Base-by-base conservation (phyloP, 2,329 filamentous ascomycete species). In the Zymoseptoria ardabiliae region DNA sequence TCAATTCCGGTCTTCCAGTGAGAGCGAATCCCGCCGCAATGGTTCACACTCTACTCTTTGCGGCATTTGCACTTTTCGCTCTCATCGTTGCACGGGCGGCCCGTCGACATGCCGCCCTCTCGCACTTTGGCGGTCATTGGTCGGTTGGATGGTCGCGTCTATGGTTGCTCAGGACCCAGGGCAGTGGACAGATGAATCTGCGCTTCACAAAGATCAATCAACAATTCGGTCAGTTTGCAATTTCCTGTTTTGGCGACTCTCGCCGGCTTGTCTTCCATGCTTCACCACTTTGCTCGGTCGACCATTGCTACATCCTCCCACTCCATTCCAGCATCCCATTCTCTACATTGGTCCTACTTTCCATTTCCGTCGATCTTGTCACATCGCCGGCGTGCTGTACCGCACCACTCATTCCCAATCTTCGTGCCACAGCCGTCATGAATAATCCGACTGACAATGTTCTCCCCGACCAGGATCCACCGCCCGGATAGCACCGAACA, bases 111-210 rank as follows among this genome's bases (percentile, higher is more conserved):
- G 63, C 63, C 56, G 63, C 70, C 2, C 66, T 76, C 54, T 66
- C 63, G 19, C 63, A 70, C 7, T 76, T 76, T 60, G 69, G 70
- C 20, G 75, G 74, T 25, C 74, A 74, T 56, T 73, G 72, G 68
- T 70, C 67, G 1, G 66, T 69, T 19, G 72, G 71, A 9, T 76
- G 72, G 69, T 73, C 72, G 6, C 65, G 74, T 19, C 55, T 75
- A 62, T 76, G 73, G 74, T 68, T 76, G 48, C 65, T 75, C 21
- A 64, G 65, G 20, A 72, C 72, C 25, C 70, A 72, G 58, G 63
- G 65, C 56, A 73, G 71, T 53, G 74, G 74, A 6, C 64, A 70
- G 54, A 75, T 76, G 72, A 70, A 77, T 63, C 65, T 68, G 56
- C 63, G 68, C 30, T 76, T 75, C 61, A 73, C 70, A 23, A 68